Percentiles rank a stretch among this genome's conserved stretches.
Evolutionary conservation across 345 rosid genomes (phyloP).

Genomic region (Citrus unshiu): DNA sequence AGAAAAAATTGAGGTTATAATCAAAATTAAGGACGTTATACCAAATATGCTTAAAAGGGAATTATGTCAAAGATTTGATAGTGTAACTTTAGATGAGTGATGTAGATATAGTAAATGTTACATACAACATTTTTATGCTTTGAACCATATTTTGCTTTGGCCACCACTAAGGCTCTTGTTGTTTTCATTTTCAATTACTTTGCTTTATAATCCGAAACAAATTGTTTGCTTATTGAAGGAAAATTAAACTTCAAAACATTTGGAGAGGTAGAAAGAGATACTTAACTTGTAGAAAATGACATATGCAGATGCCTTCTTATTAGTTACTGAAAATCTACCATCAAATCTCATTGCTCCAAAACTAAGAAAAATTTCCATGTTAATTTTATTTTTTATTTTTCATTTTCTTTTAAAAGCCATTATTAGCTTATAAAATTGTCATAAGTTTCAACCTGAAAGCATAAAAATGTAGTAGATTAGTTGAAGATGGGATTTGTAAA

Average conservation of each 20-base stretch:
- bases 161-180: too few relatives aligned
- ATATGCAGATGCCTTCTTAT: not conserved
- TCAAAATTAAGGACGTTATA: too few relatives aligned
- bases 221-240: constrained; percentile 6
- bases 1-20: too few relatives aligned
- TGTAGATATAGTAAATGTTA: too few relatives aligned
- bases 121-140: too few relatives aligned
- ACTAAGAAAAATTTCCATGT: not conserved
- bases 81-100: too few relatives aligned
- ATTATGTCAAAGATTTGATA: too few relatives aligned
- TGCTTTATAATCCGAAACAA: too few relatives aligned
- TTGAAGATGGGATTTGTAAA: not conserved
- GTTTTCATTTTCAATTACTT: too few relatives aligned
- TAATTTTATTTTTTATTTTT: not conserved
- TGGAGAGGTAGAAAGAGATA: not conserved
- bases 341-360: not conserved
- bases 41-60: too few relatives aligned
- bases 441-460: too few relatives aligned
- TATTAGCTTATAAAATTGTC: not conserved
- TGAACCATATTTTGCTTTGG: too few relatives aligned
- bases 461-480: not conserved
- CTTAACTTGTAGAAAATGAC: constrained; percentile 8
- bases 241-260: not conserved
- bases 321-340: constrained; percentile 6
- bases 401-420: not conserved